phyloP scores from a whole-genome alignment of 306 rosid genomes.

The Cicer arietinum region DNA sequence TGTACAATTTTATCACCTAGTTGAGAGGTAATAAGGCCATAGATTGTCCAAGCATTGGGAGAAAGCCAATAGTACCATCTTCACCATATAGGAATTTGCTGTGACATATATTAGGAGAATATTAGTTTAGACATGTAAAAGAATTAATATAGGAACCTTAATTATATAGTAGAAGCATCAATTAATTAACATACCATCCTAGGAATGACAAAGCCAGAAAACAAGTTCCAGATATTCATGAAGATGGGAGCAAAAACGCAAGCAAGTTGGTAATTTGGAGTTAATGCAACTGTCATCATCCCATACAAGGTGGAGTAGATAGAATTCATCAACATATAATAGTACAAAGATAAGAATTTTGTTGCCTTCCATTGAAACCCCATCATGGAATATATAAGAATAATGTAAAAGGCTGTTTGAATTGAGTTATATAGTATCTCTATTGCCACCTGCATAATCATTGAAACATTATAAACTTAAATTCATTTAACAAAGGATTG shows the following conservation, averaged over 20 bases:
- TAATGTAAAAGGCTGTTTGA: conserved; percentile 54
- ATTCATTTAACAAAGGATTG: no score
- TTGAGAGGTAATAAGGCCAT: conserved; percentile 51
- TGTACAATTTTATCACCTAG: conserved; percentile 33
- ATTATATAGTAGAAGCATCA: not conserved
- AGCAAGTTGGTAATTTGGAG: conserved; percentile 71
- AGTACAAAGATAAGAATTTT: conserved; percentile 71
- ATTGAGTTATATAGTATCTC: conserved; percentile 61
- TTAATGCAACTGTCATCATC: conserved; percentile 77
- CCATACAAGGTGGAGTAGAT: conserved; percentile 78
- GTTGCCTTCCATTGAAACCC: conserved; percentile 58
- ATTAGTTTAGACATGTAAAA: not conserved
- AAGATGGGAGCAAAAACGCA: conserved; percentile 66
- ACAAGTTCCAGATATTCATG: conserved; percentile 72
- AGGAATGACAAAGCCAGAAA: conserved; percentile 52
- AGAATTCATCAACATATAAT: conserved; percentile 63
- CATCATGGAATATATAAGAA: conserved; percentile 62
- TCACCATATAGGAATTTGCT: conserved; percentile 82
- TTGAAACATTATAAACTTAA: no score
- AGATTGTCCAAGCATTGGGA: conserved; percentile 49
- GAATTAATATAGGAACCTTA: not conserved
- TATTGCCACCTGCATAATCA: conserved; percentile 64
- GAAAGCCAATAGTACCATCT: conserved; percentile 68
- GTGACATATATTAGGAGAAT: conserved; percentile 10
- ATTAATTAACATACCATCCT: conserved; percentile 56